Base-by-base conservation (phyloP, 1,284 basidiomycete species). In the Moesziomyces aphidis region DNA sequence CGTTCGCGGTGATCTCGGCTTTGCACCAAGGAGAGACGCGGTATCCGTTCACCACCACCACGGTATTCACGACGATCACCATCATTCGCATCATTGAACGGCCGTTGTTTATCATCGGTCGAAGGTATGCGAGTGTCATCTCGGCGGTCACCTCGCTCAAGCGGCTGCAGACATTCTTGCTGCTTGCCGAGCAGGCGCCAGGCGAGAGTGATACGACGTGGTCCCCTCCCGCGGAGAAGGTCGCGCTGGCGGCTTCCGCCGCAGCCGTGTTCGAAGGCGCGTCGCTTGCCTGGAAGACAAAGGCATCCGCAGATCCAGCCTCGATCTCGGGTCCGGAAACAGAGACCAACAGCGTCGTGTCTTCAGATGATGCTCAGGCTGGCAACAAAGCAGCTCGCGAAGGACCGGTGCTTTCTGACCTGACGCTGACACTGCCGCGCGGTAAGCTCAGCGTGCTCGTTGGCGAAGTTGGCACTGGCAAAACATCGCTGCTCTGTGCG, bases 51-150 rank as follows among this genome's bases (percentile, higher is more conserved):
- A 73, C 42, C 5, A 61, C 72, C 5, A 55, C 49, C 13, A 65
- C 52, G 23, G 59, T 80, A n/a, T 77, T 80, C 55, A 78, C 78
- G 1, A 55, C 66, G 10, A 67, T 80, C 39, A 73, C 75, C 17
- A 62, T 71, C 15, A 13, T 80, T 15, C 50, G 34, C n/a, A 56
- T 80, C n/a, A 53, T 80, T 21, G 64, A 71, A 5, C 28, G 49
- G 19, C 78, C 78, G 4, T 52, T 79, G 13, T 53, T 77, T 15
- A 56, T 59, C 39, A 61, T 80, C n/a, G 73, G 75, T 0, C 69
- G 73, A 36, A 28, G 62, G 1, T 73, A 65, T 39, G 76, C 65
- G 9, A 51, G 42, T 26, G 55, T 79, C 47, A 39, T 79, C 23
- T 57, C 73, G 9, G 76, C 77, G 7, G 36, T 61, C 8, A 69